Evolutionary conservation across 1,284 basidiomycete species (phyloP).

Genomic region (Ceratobasidium sp.): DNA sequence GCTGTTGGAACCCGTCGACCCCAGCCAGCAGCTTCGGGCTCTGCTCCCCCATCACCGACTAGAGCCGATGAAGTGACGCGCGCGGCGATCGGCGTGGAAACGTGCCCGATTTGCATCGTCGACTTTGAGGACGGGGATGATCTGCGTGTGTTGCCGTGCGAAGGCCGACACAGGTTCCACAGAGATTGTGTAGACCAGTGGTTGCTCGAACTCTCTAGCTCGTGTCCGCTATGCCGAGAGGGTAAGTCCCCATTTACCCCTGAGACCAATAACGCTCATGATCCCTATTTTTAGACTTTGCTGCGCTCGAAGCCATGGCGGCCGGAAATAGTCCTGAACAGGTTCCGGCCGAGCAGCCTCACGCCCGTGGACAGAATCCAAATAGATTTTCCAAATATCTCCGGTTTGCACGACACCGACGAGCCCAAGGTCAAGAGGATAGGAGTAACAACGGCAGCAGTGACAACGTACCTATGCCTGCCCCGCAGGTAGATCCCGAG

Average conservation of each 20-base stretch:
- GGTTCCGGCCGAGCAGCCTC: constrained; percentile 47
- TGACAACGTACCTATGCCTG: background rate
- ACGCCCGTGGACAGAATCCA: constrained; percentile 49
- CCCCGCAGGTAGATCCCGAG: constrained; percentile 7
- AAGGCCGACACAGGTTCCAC: constrained; percentile 87
- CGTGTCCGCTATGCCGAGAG: constrained; percentile 89
- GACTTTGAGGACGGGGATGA: constrained; percentile 94
- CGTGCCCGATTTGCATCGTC: constrained; percentile 91
- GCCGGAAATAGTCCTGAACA: constrained; percentile 52
- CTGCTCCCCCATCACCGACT: constrained; percentile 16
- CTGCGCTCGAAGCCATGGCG: constrained; percentile 60
- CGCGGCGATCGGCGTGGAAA: constrained; percentile 75
- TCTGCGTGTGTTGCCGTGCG: constrained; percentile 85
- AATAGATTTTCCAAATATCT: constrained; percentile 72
- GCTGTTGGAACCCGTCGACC: constrained; percentile 49
- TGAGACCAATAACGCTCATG: constrained; percentile 15
- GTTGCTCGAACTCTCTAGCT: constrained; percentile 86
- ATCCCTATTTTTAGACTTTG: constrained; percentile 55
- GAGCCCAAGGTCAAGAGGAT: constrained; percentile 1
- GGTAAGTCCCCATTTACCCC: constrained; percentile 58
- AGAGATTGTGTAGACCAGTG: constrained; percentile 82
- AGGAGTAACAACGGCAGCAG: background rate
- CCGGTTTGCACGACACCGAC: constrained; percentile 62
- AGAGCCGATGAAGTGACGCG: constrained; percentile 55
- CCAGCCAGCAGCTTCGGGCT: constrained; percentile 45